Evolutionary conservation across 1,284 basidiomycete species (phyloP).

Genomic region (Cystobasidium slooffiae): DNA sequence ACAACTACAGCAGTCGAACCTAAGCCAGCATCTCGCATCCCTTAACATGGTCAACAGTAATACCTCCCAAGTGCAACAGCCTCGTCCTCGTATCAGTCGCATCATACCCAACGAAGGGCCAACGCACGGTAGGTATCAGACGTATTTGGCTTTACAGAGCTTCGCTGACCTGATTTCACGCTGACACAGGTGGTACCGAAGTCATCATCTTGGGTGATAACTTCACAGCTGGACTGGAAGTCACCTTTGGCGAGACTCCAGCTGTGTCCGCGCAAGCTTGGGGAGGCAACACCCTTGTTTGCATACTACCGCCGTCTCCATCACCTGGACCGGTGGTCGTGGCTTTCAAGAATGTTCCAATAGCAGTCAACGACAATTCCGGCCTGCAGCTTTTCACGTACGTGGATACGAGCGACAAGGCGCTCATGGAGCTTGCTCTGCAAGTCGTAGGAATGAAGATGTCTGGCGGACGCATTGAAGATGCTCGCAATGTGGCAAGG

Average conservation of each 20-base stretch:
- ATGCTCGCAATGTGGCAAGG: slow-evolving; percentile 82
- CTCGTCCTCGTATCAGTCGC: slow-evolving; percentile 58
- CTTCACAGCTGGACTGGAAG: slow-evolving; percentile 68
- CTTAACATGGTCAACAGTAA: slow-evolving; percentile 25
- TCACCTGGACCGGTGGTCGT: slow-evolving; percentile 88
- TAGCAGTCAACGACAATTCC: slow-evolving; percentile 45
- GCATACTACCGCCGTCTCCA: slow-evolving; percentile 82
- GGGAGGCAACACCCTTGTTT: slow-evolving; percentile 92
- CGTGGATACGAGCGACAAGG: slow-evolving; percentile 84
- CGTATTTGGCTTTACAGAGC: background rate
- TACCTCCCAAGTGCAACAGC: slow-evolving; percentile 3
- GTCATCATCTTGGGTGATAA: slow-evolving; percentile 91
- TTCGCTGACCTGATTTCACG: background rate
- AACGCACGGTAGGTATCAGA: slow-evolving; percentile 61
- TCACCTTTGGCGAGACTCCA: slow-evolving; percentile 82
- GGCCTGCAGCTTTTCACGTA: slow-evolving; percentile 77
- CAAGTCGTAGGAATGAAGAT: slow-evolving; percentile 95
- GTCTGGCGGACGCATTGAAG: slow-evolving; percentile 85
- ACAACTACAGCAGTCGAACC: slow-evolving; percentile 19
- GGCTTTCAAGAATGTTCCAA: slow-evolving; percentile 73
- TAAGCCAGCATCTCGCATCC: slow-evolving; percentile 32
- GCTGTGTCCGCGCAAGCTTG: slow-evolving; percentile 86
- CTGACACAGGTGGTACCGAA: slow-evolving; percentile 76
- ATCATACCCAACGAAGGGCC: slow-evolving; percentile 91
- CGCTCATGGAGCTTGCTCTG: slow-evolving; percentile 91